Conservation (phyloP, 306 rosid genomes). For the Malus fusca region DNA sequence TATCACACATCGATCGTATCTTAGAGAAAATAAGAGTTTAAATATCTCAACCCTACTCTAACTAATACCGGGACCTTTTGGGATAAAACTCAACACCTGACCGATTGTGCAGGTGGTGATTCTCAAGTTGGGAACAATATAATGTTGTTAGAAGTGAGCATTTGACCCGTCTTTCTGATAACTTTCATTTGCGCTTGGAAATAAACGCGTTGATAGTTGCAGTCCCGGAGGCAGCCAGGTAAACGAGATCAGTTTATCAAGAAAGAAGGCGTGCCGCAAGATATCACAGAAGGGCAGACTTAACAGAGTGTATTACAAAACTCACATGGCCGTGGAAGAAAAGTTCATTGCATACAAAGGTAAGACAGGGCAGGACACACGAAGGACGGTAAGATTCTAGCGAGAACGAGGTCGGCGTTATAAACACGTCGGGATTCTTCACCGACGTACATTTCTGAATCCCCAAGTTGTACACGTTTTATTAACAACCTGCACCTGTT, state of each 20-base stretch:
- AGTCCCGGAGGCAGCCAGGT: not conserved
- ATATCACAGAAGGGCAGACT: not conserved
- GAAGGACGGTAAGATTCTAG: not conserved
- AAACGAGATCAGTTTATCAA: not conserved
- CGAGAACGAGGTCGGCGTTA: not conserved
- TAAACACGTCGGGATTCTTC: conserved; percentile 26
- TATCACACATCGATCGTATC: no score
- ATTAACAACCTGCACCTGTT: conserved; percentile 6
- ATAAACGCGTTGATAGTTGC: not conserved
- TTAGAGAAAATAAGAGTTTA: no score
- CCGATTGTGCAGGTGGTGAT: no score
- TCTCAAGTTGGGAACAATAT: no score
- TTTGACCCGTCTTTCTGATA: no score
- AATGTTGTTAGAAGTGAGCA: no score
- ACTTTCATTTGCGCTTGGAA: no score
- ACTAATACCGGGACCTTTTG: no score
- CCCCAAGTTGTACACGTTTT: conserved; percentile 21
- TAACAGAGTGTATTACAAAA: not conserved
- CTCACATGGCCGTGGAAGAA: not conserved
- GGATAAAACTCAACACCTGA: no score
- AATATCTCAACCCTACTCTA: no score
- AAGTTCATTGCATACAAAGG: not conserved
- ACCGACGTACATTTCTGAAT: conserved; percentile 34
- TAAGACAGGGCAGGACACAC: not conserved
- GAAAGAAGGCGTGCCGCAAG: not conserved